Base-by-base conservation (phyloP, 2,329 filamentous ascomycete species). In the Plectosphaerella cucumerina region DNA sequence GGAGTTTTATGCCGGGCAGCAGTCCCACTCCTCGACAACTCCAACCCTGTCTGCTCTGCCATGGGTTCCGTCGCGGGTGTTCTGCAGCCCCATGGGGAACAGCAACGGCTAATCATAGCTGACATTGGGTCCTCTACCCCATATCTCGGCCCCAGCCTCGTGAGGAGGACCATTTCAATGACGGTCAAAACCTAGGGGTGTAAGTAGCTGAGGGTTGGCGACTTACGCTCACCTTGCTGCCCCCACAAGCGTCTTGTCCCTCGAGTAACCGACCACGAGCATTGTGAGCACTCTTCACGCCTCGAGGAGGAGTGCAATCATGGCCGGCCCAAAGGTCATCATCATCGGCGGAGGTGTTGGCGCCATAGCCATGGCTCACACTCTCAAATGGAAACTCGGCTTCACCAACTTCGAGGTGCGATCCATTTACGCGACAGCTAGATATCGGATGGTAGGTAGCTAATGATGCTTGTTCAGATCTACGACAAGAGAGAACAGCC, bases 341-440 rank as follows among this genome's bases (percentile, higher is more conserved):
- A 61, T 69, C 33, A 62, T 69, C 35, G 65, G 66, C 15, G 62
- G 61, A 26, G 66, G 66, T 2, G 61, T 63, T 8, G 58, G 62
- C 5, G 65, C 64, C 20, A 68, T 68, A 47, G 58, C 64, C 5
- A 61, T 67, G 59, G 63, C 61, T 4, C 57, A 67, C 52, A 60
- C 48, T n/a, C 48, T 67, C 49, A 66, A 66, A 55, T 57, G 60
- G 15, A 57, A 65, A 42, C 57, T 69, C 11, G 58, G 58, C 6
- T 65, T 61, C 48, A 43, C 60, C n/a, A 56, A 67, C 47, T 69
- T 67, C 23, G 42, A 26, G 12, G 43, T 37, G 11, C 14, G 37
- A 33, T 39, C 20, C 21, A n/a, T 6, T 5, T 9, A 54, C 35
- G 35, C 5, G 35, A 37, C 35, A 37, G 39, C 9, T 18, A 45